Evolutionary conservation across 352 stramenopile genomes (phyloP).

Genomic region (Globisporangium splendens): DNA sequence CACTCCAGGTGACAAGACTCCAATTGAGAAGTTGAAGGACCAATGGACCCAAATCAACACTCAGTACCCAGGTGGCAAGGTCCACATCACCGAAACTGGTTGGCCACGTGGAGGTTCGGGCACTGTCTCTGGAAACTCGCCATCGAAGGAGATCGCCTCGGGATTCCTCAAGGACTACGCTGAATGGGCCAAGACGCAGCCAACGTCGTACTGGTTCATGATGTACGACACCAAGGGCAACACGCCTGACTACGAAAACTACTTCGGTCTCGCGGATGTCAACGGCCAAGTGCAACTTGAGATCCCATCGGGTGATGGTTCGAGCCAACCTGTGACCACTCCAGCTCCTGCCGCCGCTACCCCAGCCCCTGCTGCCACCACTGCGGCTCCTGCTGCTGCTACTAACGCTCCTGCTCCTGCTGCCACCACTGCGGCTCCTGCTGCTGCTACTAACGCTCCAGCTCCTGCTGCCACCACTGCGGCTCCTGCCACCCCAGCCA

Average conservation of each 20-base stretch:
- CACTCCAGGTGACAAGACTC: slow-evolving; percentile 19
- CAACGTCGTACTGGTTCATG: slow-evolving; percentile 39
- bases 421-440: background rate
- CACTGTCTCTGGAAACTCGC: slow-evolving; percentile 19
- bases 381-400: background rate
- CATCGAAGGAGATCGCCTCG: slow-evolving; percentile 23
- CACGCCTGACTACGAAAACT: slow-evolving; percentile 31
- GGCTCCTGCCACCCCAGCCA: background rate
- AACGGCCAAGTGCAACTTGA: slow-evolving; percentile 19
- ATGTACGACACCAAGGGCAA: slow-evolving; percentile 41
- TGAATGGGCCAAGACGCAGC: slow-evolving; percentile 20
- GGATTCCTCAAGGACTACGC: slow-evolving; percentile 30
- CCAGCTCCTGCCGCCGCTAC: background rate
- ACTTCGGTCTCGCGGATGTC: slow-evolving; percentile 36
- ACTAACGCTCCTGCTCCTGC: background rate
- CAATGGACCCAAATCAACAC: slow-evolving; percentile 29
- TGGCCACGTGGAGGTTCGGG: slow-evolving; percentile 27
- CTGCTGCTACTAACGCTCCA: background rate
- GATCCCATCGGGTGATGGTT: slow-evolving; percentile 21
- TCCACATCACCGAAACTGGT: slow-evolving; percentile 37
- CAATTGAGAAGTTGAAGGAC: slow-evolving; percentile 34
- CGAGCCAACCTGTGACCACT: background rate
- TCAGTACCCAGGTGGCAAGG: slow-evolving; percentile 30
- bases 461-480: background rate
- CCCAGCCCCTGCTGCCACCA: background rate